phyloP scores from a whole-genome alignment of 1,284 basidiomycete species.

The Mycena citricolor region DNA sequence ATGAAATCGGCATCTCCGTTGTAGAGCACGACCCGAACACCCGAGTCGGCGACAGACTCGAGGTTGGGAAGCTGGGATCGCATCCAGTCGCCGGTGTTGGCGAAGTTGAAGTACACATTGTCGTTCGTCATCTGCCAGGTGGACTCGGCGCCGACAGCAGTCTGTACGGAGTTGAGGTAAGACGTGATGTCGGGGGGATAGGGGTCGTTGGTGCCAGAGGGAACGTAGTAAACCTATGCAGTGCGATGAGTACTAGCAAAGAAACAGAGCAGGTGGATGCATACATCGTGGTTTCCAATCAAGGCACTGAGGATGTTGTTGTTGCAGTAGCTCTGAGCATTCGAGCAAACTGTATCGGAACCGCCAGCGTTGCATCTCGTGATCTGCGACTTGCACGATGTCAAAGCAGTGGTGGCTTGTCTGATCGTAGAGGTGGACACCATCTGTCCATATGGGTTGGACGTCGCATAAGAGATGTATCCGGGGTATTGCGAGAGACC shows the following conservation, averaged over 20 bases:
- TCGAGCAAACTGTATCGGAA: slow-evolving; percentile 40
- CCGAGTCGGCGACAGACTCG: slow-evolving; percentile 58
- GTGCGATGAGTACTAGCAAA: slow-evolving; percentile 1
- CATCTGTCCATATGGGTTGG: slow-evolving; percentile 18
- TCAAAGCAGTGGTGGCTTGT: slow-evolving; percentile 25
- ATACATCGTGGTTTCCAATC: slow-evolving; percentile 33
- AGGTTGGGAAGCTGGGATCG: slow-evolving; percentile 52
- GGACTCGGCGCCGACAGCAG: slow-evolving; percentile 9
- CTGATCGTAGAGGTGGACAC: slow-evolving; percentile 11
- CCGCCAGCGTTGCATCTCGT: slow-evolving; percentile 41
- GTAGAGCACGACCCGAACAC: slow-evolving; percentile 50
- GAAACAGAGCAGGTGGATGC: no score
- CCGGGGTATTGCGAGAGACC: slow-evolving; percentile 19
- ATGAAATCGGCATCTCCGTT: slow-evolving; percentile 65
- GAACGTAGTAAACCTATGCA: slow-evolving; percentile 19
- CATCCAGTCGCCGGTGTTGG: slow-evolving; percentile 32
- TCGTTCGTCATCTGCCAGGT: slow-evolving; percentile 14
- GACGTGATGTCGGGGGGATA: slow-evolving; percentile 32
- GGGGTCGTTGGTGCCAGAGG: slow-evolving; percentile 12
- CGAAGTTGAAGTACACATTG: slow-evolving; percentile 34
- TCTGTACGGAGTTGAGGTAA: slow-evolving; percentile 15
- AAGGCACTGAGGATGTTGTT: slow-evolving; percentile 40
- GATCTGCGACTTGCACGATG: slow-evolving; percentile 35
- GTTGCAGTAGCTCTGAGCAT: slow-evolving; percentile 47
- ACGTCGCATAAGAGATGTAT: slow-evolving; percentile 19